Evolutionary conservation across 163 green algal genomes (phyloP).

Genomic region (Chlamydomonas reinhardtii): DNA sequence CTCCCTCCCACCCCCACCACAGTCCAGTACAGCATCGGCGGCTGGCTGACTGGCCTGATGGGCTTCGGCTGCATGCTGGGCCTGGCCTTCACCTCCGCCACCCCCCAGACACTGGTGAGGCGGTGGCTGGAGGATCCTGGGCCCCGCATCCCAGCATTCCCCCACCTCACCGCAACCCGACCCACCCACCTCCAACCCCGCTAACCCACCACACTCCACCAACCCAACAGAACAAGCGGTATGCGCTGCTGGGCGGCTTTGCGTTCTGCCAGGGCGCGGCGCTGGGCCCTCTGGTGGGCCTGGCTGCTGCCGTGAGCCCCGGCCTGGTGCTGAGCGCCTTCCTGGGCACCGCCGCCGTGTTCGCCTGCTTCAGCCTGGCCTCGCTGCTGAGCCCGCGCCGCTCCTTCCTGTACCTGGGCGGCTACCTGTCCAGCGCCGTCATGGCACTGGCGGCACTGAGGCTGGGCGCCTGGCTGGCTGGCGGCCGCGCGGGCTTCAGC

Average conservation of each 20-base stretch:
- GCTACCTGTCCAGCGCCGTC: constrained; percentile 77
- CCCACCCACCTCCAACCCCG: too few relatives aligned
- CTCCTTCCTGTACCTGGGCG: constrained; percentile 73
- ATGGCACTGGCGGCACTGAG: constrained; percentile 50
- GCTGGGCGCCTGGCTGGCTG: constrained; percentile 76
- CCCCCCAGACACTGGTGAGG: constrained; percentile 62
- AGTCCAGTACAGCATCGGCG: constrained; percentile 57
- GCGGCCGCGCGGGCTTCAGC: constrained; percentile 41
- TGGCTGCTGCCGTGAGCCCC: constrained; percentile 63
- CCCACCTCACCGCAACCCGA: not conserved
- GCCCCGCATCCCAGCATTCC: too few relatives aligned
- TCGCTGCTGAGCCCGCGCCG: constrained; percentile 78
- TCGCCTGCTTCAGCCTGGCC: constrained; percentile 83
- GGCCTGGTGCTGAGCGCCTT: constrained; percentile 71
- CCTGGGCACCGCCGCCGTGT: constrained; percentile 71
- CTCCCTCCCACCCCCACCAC: too few relatives aligned
- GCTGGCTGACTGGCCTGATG: constrained; percentile 63
- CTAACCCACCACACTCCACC: not conserved
- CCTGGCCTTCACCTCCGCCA: constrained; percentile 59
- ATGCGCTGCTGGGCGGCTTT: constrained; percentile 70
- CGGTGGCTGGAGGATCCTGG: too few relatives aligned
- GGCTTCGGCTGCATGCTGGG: constrained; percentile 71
- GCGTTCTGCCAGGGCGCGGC: constrained; percentile 74
- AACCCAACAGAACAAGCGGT: constrained; percentile 65
- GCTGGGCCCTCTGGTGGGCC: constrained; percentile 71